Conservation (phyloP, 2,329 filamentous ascomycete genomes). For the Talaromyces atroroseus region DNA sequence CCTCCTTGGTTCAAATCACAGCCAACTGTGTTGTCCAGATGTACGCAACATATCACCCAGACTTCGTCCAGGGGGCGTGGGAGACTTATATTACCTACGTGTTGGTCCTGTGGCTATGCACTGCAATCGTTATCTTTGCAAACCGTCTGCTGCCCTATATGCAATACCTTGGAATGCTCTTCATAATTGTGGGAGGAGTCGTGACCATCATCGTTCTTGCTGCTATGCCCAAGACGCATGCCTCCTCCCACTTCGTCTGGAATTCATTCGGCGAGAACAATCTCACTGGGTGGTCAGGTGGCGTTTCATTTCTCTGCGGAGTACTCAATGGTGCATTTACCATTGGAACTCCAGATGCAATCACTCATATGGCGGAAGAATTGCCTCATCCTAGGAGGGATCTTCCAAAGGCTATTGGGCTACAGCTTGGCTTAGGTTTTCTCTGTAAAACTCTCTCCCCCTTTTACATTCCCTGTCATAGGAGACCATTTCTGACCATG, state of each 20-base stretch:
- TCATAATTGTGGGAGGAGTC: slow-evolving; percentile 45
- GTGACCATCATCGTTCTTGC: slow-evolving; percentile 47
- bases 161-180: slow-evolving; percentile 43
- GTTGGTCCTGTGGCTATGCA: slow-evolving; percentile 38
- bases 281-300: slow-evolving; percentile 49
- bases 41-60: slow-evolving; percentile 34
- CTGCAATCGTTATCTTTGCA: slow-evolving; percentile 44
- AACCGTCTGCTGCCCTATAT: slow-evolving; percentile 40
- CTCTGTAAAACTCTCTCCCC: slow-evolving; percentile 38
- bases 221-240: slow-evolving; percentile 41
- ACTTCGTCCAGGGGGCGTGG: slow-evolving; percentile 43
- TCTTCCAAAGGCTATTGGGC: slow-evolving; percentile 24
- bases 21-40: slow-evolving; percentile 3
- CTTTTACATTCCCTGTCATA: slow-evolving; percentile 31
- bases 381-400: slow-evolving; percentile 34
- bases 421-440: slow-evolving; percentile 37
- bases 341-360: slow-evolving; percentile 45
- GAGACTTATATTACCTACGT: slow-evolving; percentile 42
- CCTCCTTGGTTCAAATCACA: slow-evolving; percentile 5
- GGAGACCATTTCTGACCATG: not conserved
- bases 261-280: slow-evolving; percentile 51
- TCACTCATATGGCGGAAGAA: slow-evolving; percentile 49
- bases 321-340: slow-evolving; percentile 46
- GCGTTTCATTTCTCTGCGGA: slow-evolving; percentile 47
- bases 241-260: slow-evolving; percentile 48